These are phyloP conservation scores for Fusarium nodosum DNA, from an alignment of 2,329 filamentous ascomycete species.

Conservation along the genomic window DNA sequence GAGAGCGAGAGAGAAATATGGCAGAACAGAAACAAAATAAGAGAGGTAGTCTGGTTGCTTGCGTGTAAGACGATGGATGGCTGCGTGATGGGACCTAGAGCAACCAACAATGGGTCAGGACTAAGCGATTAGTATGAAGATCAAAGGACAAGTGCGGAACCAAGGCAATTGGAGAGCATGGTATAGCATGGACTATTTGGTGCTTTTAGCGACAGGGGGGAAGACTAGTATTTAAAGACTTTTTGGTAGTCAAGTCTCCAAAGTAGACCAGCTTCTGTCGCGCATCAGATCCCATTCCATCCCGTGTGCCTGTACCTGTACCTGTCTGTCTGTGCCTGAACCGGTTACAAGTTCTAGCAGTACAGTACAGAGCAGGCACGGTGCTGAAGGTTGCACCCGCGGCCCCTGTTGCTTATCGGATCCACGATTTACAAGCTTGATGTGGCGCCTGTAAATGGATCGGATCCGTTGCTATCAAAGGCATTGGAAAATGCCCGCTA, in stretches of 20 bases:
- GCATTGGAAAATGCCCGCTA: slow-evolving; percentile 29
- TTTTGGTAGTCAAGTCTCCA: slow-evolving; percentile 15
- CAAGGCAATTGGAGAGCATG: slow-evolving; percentile 30
- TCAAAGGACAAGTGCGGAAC: slow-evolving; percentile 30
- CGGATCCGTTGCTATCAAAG: slow-evolving; percentile 36
- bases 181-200: slow-evolving; percentile 18
- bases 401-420: slow-evolving; percentile 42
- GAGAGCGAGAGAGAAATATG: slow-evolving; percentile 32
- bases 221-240: slow-evolving; percentile 39
- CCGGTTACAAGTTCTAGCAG: slow-evolving; percentile 12
- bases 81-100: slow-evolving; percentile 33
- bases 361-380: not conserved
- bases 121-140: slow-evolving; percentile 47
- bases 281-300: slow-evolving; percentile 32
- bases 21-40: slow-evolving; percentile 33
- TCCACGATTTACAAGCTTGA: slow-evolving; percentile 39
- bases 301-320: slow-evolving; percentile 10
- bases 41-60: slow-evolving; percentile 23
- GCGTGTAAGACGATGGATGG: slow-evolving; percentile 37
- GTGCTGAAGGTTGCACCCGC: not conserved
- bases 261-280: slow-evolving; percentile 18
- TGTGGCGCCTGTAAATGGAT: slow-evolving; percentile 26
- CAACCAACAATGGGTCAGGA: slow-evolving; percentile 41
- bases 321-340: slow-evolving; percentile 6
- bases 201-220: slow-evolving; percentile 25